These are phyloP conservation scores for Castanea mollissima DNA, from an alignment of 306 rosid genomes.

Conservation along the genomic window DNA sequence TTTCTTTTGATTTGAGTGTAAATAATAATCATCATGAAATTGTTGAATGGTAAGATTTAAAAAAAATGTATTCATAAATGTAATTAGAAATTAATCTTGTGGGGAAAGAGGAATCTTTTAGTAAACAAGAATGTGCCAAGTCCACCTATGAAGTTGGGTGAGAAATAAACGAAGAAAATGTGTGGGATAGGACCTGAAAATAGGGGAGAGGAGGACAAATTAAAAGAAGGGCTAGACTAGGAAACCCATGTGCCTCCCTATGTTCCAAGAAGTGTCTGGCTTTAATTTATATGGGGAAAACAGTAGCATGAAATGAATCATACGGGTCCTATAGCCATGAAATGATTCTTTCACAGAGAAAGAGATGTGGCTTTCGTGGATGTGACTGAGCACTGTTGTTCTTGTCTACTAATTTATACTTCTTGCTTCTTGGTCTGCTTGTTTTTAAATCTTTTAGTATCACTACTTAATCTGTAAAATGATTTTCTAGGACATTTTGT, in stretches of 20 bases:
- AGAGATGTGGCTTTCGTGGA: constrained; percentile 1
- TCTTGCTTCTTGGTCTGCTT: background rate
- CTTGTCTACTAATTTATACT: background rate
- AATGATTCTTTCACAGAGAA: background rate
- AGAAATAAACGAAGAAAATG: background rate
- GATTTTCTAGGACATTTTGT: background rate
- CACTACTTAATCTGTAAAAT: background rate
- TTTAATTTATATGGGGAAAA: background rate
- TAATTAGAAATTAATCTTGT: background rate
- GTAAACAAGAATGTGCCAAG: background rate
- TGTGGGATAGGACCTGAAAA: background rate
- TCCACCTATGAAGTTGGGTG: background rate
- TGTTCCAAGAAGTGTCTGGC: background rate
- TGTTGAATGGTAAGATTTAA: no score
- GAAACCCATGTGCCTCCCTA: background rate
- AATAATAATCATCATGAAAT: no score
- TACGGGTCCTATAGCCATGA: background rate
- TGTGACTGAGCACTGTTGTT: background rate
- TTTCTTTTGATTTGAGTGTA: no score
- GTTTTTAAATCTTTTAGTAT: background rate
- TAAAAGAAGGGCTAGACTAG: background rate
- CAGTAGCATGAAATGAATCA: background rate
- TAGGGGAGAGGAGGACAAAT: background rate
- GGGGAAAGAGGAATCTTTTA: background rate
- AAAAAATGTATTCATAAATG: no score